Percentiles rank a stretch among this genome's conserved stretches.
These are phyloP conservation scores for Diddensiella caesifluorescens DNA, from an alignment of 805 yeast genomes.

Conservation along the genomic window DNA sequence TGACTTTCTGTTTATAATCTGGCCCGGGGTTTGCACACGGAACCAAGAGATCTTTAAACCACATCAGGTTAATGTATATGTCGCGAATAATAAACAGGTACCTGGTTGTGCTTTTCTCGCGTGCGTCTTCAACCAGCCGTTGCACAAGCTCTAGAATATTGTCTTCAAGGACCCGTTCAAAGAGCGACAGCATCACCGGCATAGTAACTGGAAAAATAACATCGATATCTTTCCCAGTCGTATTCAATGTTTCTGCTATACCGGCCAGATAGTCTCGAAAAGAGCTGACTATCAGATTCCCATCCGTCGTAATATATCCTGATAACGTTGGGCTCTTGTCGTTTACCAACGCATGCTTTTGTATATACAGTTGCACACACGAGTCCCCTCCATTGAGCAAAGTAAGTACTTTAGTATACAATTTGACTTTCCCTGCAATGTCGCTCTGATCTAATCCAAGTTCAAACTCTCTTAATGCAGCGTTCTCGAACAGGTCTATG, in stretches of 20 bases:
- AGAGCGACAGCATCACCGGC: conserved; percentile 45
- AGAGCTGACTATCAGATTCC: conserved; percentile 20
- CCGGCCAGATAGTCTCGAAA: conserved; percentile 21
- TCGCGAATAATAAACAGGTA: conserved; percentile 39
- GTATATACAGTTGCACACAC: conserved; percentile 29
- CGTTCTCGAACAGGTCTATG: conserved; percentile 65
- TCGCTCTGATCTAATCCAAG: conserved; percentile 42
- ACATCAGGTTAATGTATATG: conserved; percentile 24
- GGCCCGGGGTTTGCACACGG: conserved; percentile 36
- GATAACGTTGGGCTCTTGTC: conserved; percentile 10
- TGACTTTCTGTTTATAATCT: conserved; percentile 28
- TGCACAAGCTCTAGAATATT: conserved; percentile 25
- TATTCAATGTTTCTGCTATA: conserved; percentile 36
- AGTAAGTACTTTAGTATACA: conserved; percentile 31
- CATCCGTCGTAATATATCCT: conserved; percentile 3
- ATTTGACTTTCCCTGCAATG: conserved; percentile 38
- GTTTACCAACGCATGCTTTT: conserved; percentile 23
- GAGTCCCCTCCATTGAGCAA: conserved; percentile 33
- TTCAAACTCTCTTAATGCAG: conserved; percentile 65
- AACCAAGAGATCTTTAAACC: conserved; percentile 17
- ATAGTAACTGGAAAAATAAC: conserved; percentile 40
- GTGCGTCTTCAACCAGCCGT: conserved; percentile 21
- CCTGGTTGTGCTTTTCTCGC: conserved; percentile 12
- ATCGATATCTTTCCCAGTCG: conserved; percentile 38
- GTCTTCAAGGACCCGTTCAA: conserved; percentile 41